phyloP scores from a whole-genome alignment of 2,329 filamentous ascomycete genomes.

The Chalara sp. region DNA sequence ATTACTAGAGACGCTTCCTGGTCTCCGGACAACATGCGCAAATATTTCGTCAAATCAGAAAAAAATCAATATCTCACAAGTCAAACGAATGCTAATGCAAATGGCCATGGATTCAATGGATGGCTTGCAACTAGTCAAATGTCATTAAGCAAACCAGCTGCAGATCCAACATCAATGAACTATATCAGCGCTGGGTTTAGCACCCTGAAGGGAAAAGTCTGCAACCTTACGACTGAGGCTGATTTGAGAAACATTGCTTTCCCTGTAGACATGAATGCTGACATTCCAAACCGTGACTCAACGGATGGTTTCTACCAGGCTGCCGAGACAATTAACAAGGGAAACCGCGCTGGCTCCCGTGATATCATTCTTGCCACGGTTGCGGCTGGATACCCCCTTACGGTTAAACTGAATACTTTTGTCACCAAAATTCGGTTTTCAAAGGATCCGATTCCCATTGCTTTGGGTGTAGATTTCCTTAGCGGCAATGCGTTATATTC shows the following conservation, averaged over 20 bases:
- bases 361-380: slow-evolving; percentile 11
- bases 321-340: slow-evolving; percentile 13
- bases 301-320: slow-evolving; percentile 16
- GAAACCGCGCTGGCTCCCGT: slow-evolving; percentile 14
- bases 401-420: slow-evolving; percentile 19
- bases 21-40: no score
- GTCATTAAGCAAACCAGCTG: slow-evolving; percentile 5
- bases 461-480: slow-evolving; percentile 36
- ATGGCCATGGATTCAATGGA: slow-evolving; percentile 13
- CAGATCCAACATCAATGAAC: slow-evolving; percentile 10
- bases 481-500: slow-evolving; percentile 28
- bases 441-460: slow-evolving; percentile 23
- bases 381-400: slow-evolving; percentile 13
- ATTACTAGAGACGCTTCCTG: no score
- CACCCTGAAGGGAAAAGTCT: background rate
- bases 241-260: slow-evolving; percentile 2
- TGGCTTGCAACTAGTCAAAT: slow-evolving; percentile 21
- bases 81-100: background rate
- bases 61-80: slow-evolving; percentile 9
- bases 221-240: background rate
- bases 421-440: slow-evolving; percentile 36
- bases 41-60: slow-evolving; percentile 14
- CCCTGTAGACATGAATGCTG: slow-evolving; percentile 8
- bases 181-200: slow-evolving; percentile 11
- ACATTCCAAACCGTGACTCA: slow-evolving; percentile 10